Evolutionary conservation across 2,329 filamentous ascomycete genomes (phyloP).

Genomic region (Aspergillus persii): DNA sequence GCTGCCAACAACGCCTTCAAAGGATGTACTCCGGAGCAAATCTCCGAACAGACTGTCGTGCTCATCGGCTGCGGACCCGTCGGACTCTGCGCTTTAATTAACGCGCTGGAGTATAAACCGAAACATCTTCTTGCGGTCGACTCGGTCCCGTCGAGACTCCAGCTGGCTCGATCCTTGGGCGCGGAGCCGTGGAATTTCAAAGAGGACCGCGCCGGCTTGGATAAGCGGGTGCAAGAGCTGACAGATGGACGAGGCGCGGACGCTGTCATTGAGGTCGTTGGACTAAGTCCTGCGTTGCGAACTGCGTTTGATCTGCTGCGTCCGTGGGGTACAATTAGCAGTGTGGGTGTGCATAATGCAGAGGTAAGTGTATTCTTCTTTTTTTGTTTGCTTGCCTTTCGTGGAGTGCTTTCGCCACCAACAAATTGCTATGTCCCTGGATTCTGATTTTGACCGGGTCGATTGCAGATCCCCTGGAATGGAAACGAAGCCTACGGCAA

Average conservation of each 20-base stretch:
- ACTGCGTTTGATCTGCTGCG: conserved; percentile 70
- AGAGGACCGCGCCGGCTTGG: conserved; percentile 62
- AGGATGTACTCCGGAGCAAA: conserved; percentile 56
- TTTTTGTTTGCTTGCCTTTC: background rate
- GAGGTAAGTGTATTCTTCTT: conserved; percentile 50
- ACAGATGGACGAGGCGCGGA: conserved; percentile 82
- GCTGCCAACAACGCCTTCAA: conserved; percentile 76
- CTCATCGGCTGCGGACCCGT: conserved; percentile 83
- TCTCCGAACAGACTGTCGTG: conserved; percentile 68
- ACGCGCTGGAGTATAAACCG: conserved; percentile 71
- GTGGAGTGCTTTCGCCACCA: background rate
- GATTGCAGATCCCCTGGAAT: conserved; percentile 60
- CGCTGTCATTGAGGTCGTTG: conserved; percentile 77
- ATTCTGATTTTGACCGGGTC: conserved; percentile 20
- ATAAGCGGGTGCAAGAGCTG: conserved; percentile 67
- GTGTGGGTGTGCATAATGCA: conserved; percentile 72
- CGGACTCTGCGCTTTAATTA: conserved; percentile 78
- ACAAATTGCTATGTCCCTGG: background rate
- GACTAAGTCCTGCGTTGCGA: conserved; percentile 64
- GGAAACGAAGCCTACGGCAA: conserved; percentile 65
- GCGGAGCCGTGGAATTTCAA: conserved; percentile 81
- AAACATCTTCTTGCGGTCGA: conserved; percentile 77
- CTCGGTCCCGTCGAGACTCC: conserved; percentile 70
- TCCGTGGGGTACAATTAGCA: conserved; percentile 71
- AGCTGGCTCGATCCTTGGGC: conserved; percentile 69